Evolutionary conservation across 1,284 basidiomycete genomes (phyloP).

Genomic region (Veloboletus limbatus): DNA sequence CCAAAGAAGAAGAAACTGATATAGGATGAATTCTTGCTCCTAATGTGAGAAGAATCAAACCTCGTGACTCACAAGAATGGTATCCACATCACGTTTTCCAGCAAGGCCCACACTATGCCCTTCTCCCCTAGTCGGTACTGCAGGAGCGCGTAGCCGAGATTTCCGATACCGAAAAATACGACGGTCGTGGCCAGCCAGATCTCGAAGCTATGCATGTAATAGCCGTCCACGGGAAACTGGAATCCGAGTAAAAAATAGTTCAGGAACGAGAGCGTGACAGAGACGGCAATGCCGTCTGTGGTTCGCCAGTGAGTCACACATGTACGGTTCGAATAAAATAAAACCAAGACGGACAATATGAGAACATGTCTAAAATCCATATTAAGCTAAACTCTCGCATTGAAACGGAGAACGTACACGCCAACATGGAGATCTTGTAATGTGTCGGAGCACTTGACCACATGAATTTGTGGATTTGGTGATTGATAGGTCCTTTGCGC

Average conservation of each 20-base stretch:
- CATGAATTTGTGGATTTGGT: constrained; percentile 73
- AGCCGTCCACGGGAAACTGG: constrained; percentile 63
- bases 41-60: background rate
- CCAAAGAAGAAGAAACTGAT: constrained; percentile 82
- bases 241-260: constrained; percentile 76
- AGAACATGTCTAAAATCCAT: constrained; percentile 67
- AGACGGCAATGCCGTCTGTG: constrained; percentile 71
- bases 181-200: constrained; percentile 76
- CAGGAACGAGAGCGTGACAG: constrained; percentile 58
- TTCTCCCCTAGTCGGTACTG: constrained; percentile 75
- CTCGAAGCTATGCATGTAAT: constrained; percentile 70
- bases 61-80: constrained; percentile 70
- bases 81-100: constrained; percentile 73
- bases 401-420: constrained; percentile 55
- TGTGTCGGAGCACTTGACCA: constrained; percentile 77
- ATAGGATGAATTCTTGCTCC: constrained; percentile 11
- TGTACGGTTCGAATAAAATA: background rate
- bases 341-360: constrained; percentile 57
- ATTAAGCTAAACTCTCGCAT: constrained; percentile 4
- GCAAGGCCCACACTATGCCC: constrained; percentile 47
- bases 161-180: constrained; percentile 73
- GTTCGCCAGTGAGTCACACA: background rate
- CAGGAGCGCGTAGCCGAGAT: constrained; percentile 66
- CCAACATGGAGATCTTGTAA: constrained; percentile 78
- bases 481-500: constrained; percentile 70